A percentile compares a stretch with the other conserved stretches of the same genome.
Evolutionary conservation across 1,284 basidiomycete species (phyloP).

Genomic region (Afroboletus lepidellus): DNA sequence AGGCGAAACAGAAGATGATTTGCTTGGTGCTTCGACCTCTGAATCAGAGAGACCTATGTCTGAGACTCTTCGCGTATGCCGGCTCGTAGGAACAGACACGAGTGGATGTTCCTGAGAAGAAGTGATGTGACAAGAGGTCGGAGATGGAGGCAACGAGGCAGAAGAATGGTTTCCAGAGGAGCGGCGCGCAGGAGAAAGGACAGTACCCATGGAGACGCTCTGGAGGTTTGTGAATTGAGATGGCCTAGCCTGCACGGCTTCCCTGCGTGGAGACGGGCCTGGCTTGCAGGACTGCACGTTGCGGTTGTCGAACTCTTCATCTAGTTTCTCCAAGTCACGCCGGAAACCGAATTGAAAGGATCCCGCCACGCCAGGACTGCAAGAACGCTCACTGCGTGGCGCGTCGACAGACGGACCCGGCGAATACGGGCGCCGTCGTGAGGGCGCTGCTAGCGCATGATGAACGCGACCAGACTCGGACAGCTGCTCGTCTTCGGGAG

Average conservation of each 20-base stretch:
- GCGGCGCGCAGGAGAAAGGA: constrained; percentile 11
- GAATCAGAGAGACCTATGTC: constrained; percentile 21
- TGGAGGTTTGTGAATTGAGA: constrained; percentile 18
- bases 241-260: not conserved
- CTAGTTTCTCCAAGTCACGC: constrained; percentile 25
- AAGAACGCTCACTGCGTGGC: constrained; percentile 12
- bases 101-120: constrained; percentile 2
- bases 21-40: constrained; percentile 21
- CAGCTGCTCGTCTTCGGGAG: not conserved
- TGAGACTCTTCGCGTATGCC: constrained; percentile 7
- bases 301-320: constrained; percentile 23
- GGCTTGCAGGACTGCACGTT: not conserved
- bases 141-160: constrained; percentile 15
- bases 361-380: not conserved
- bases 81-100: constrained; percentile 13
- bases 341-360: constrained; percentile 29
- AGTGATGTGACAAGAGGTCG: constrained; percentile 5
- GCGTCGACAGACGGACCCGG: constrained; percentile 13
- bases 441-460: not conserved
- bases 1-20: constrained; percentile 31
- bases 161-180: constrained; percentile 9
- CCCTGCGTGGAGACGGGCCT: constrained; percentile 1
- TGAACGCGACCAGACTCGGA: not conserved
- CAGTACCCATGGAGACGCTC: constrained; percentile 21
- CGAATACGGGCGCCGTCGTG: constrained; percentile 2